Evolutionary conservation across 257 asterid genomes (phyloP).

Genomic region (Cruciata laevipes): DNA sequence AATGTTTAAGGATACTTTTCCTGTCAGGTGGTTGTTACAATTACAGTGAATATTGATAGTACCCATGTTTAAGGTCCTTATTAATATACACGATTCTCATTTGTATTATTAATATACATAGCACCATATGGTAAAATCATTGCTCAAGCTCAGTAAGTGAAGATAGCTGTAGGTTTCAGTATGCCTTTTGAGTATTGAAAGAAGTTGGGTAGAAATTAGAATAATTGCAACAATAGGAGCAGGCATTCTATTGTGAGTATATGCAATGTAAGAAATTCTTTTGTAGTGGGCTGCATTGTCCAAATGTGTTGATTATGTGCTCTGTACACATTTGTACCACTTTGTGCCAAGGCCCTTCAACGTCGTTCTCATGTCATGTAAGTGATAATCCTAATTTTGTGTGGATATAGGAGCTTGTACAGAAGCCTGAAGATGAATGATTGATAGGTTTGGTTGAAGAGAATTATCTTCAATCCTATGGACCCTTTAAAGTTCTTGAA

Average conservation of each 20-base stretch:
- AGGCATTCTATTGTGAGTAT: neutral
- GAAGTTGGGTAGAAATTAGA: neutral
- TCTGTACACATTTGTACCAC: neutral
- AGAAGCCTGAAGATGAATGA: too few species aligned
- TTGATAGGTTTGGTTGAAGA: too few species aligned
- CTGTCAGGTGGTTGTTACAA: neutral
- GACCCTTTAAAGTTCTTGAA: too few species aligned
- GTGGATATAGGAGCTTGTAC: too few species aligned
- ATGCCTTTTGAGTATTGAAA: neutral
- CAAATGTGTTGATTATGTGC: neutral
- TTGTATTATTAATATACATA: neutral
- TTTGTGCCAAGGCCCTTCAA: neutral
- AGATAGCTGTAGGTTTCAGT: conserved; percentile 3
- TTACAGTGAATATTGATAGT: neutral
- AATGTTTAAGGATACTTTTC: neutral
- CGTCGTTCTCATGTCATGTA: too few species aligned
- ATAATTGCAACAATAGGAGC: neutral
- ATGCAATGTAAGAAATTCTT: neutral
- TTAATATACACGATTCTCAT: neutral
- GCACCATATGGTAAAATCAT: neutral
- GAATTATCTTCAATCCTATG: too few species aligned
- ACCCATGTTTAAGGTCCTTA: neutral
- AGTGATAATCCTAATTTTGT: neutral
- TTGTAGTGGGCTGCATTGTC: neutral
- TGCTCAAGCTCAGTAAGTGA: neutral